Evolutionary conservation across 108 stramenopile genomes (phyloP).

Genomic region (Cyclotella baltica): DNA sequence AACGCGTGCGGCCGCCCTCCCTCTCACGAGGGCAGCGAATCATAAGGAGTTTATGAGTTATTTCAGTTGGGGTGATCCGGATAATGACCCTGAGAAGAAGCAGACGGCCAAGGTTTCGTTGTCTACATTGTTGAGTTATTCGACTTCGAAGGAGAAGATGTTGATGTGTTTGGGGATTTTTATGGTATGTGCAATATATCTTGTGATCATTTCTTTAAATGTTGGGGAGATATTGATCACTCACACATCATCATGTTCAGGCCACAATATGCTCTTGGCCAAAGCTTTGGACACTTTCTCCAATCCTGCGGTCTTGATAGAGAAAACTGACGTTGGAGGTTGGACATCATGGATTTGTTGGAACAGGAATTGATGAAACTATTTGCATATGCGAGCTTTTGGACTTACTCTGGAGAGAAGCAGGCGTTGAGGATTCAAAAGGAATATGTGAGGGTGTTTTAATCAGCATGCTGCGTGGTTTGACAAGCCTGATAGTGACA

Average conservation of each 20-base stretch:
- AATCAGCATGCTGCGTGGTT: constrained; percentile 56
- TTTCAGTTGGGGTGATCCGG: constrained; percentile 37
- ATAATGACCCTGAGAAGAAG: constrained; percentile 21
- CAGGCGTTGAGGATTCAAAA: constrained; percentile 51
- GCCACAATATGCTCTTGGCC: not conserved
- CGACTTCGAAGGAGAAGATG: constrained; percentile 20
- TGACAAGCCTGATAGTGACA: constrained; percentile 45
- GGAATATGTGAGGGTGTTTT: constrained; percentile 35
- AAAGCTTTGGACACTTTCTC: constrained; percentile 46
- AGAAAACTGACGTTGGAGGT: constrained; percentile 4
- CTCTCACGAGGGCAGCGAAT: constrained; percentile 30
- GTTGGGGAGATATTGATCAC: too few species aligned
- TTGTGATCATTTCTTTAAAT: not conserved
- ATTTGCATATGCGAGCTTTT: constrained; percentile 41
- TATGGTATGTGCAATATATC: constrained; percentile 7
- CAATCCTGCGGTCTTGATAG: constrained; percentile 21
- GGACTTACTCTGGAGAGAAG: constrained; percentile 52
- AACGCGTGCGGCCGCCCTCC: constrained; percentile 34
- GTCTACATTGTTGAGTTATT: constrained; percentile 29
- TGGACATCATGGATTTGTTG: constrained; percentile 21
- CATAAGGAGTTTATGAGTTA: constrained; percentile 26
- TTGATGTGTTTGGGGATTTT: constrained; percentile 39
- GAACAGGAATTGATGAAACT: constrained; percentile 36
- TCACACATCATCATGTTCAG: too few species aligned
- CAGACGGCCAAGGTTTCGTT: constrained; percentile 32